A percentile compares a stretch with the other conserved stretches of the same genome.
phyloP scores from a whole-genome alignment of 306 rosid genomes.

The Cotoneaster glaucophyllus region DNA sequence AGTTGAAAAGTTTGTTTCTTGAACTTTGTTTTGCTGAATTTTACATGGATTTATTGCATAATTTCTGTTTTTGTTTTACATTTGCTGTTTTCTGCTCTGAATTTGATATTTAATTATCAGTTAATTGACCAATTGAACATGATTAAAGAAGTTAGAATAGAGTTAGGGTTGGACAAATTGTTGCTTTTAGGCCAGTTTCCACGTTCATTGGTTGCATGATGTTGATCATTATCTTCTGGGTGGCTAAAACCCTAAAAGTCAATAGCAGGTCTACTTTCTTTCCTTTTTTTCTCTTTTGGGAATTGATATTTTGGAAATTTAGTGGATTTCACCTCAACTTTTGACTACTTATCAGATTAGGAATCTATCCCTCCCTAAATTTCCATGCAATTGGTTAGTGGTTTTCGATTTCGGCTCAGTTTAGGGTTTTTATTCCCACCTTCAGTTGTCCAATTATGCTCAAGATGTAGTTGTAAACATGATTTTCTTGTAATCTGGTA shows the following conservation, averaged over 20 bases:
- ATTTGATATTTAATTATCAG: neutral
- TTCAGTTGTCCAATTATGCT: neutral
- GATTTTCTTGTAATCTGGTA: neutral
- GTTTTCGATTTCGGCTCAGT: neutral
- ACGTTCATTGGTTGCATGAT: neutral
- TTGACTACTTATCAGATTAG: neutral
- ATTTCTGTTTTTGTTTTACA: neutral
- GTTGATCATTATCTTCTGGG: conserved; percentile 18
- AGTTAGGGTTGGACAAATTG: neutral
- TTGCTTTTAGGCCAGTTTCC: neutral
- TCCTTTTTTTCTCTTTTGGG: neutral
- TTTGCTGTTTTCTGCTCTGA: neutral
- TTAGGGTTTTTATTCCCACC: neutral
- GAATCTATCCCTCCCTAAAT: conserved; percentile 18
- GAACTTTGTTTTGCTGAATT: conserved; percentile 16
- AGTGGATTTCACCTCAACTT: conserved; percentile 8
- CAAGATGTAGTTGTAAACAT: neutral
- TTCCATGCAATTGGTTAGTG: neutral
- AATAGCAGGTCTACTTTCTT: conserved; percentile 9
- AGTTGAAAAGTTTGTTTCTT: conserved; percentile 2
- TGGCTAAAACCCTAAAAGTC: conserved; percentile 5
- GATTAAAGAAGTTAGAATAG: neutral
- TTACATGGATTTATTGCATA: conserved; percentile 13
- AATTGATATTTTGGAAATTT: neutral
- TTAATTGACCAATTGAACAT: conserved; percentile 4